These are phyloP conservation scores for Pseudogymnoascus sp. DNA, from an alignment of 2,329 filamentous ascomycete species.

Conservation along the genomic window DNA sequence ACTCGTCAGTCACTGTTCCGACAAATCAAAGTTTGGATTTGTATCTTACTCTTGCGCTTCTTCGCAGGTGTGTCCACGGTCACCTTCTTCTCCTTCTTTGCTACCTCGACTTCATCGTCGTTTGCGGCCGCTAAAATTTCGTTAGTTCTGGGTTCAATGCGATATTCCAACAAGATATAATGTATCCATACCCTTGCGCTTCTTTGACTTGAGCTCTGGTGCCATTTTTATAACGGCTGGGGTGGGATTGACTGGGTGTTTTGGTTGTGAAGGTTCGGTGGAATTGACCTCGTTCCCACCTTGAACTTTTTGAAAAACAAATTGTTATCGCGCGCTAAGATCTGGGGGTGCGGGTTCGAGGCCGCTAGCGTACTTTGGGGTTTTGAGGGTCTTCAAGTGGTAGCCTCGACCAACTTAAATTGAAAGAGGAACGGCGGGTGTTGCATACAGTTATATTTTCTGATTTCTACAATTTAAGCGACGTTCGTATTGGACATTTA, in stretches of 20 bases:
- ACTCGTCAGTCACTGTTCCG: not conserved
- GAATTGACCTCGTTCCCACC: conserved; percentile 7
- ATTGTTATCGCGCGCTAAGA: conserved; percentile 9
- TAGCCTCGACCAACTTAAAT: not conserved
- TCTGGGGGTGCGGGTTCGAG: conserved; percentile 7
- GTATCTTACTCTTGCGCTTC: conserved; percentile 28
- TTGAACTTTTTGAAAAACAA: conserved; percentile 11
- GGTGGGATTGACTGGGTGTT: not conserved
- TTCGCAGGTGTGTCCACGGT: conserved; percentile 20
- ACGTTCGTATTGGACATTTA: not conserved
- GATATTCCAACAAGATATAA: not conserved
- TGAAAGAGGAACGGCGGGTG: not conserved
- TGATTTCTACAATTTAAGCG: not conserved
- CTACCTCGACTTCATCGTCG: conserved; percentile 27
- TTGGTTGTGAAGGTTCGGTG: conserved; percentile 7
- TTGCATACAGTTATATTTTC: not conserved
- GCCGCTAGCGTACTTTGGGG: conserved; percentile 7
- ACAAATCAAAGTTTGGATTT: not conserved
- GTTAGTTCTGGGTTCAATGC: conserved; percentile 12
- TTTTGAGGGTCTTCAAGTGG: not conserved
- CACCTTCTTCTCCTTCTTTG: conserved; percentile 34
- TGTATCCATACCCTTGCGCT: conserved; percentile 41
- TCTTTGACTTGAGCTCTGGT: conserved; percentile 44
- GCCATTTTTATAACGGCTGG: conserved; percentile 36
- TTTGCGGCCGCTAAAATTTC: conserved; percentile 29